A percentile compares a stretch with the other conserved stretches of the same genome.
Conservation (phyloP, 495 filamentous ascomycete species). For the Penicillium arizonense region DNA sequence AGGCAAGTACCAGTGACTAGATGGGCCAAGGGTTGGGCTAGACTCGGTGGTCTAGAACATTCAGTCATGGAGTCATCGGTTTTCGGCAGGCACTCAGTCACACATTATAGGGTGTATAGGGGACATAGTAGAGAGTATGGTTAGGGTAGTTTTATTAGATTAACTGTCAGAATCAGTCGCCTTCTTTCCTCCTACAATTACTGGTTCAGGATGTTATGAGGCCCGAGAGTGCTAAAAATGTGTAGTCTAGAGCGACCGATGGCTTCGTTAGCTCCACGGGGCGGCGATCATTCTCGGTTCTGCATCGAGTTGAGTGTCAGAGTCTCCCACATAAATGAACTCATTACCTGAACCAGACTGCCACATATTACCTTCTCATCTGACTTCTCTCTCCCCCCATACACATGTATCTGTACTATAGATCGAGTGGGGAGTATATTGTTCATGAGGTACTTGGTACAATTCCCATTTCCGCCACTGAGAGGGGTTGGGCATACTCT, state of each 20-base stretch:
- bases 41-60: slow-evolving; percentile 27
- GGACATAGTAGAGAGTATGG: too few species aligned
- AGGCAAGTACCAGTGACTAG: slow-evolving; percentile 15
- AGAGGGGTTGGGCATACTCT: slow-evolving; percentile 10
- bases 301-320: slow-evolving; percentile 27
- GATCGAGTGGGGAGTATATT: background rate
- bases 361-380: background rate
- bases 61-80: slow-evolving; percentile 27
- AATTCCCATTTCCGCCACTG: slow-evolving; percentile 12
- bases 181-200: background rate
- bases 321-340: background rate
- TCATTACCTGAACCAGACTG: slow-evolving; percentile 17
- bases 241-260: slow-evolving; percentile 19
- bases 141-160: too few species aligned
- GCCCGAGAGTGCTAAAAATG: slow-evolving; percentile 7
- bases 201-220: background rate
- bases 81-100: background rate
- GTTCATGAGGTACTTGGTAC: slow-evolving; percentile 4
- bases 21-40: slow-evolving; percentile 10
- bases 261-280: slow-evolving; percentile 17
- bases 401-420: slow-evolving; percentile 1
- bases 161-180: too few species aligned
- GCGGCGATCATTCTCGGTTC: slow-evolving; percentile 23
- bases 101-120: too few species aligned
- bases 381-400: too few species aligned